phyloP scores from a whole-genome alignment of 345 rosid species.

The Lagerstroemia speciosa region DNA sequence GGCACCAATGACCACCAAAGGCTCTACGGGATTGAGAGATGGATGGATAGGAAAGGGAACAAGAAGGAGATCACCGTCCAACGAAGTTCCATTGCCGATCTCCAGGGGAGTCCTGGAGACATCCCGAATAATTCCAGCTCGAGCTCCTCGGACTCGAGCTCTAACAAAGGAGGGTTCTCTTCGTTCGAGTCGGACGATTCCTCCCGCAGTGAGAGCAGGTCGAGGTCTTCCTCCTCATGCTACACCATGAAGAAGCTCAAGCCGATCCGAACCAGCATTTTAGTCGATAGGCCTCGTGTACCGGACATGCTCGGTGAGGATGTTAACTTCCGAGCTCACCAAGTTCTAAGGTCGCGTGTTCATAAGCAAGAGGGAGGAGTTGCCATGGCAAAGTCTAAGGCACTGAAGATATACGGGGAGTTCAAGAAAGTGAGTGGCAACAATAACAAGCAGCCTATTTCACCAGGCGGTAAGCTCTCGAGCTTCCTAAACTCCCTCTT shows the following conservation, averaged over 20 bases:
- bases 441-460: slow-evolving; percentile 71
- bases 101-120: neutral
- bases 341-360: neutral
- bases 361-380: slow-evolving; percentile 27
- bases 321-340: neutral
- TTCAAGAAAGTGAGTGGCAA: slow-evolving; percentile 54
- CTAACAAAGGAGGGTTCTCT: slow-evolving; percentile 42
- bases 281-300: neutral
- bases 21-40: slow-evolving; percentile 33
- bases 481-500: slow-evolving; percentile 77
- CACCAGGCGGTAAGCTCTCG: slow-evolving; percentile 78
- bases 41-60: slow-evolving; percentile 41
- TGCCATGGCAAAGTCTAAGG: slow-evolving; percentile 65
- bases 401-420: slow-evolving; percentile 73
- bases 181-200: slow-evolving; percentile 72
- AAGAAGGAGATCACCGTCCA: slow-evolving; percentile 12
- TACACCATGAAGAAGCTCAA: slow-evolving; percentile 34
- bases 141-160: slow-evolving; percentile 70
- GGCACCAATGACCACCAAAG: slow-evolving; percentile 2
- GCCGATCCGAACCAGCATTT: slow-evolving; percentile 44
- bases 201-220: slow-evolving; percentile 5
- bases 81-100: neutral
- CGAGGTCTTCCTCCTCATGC: slow-evolving; percentile 18
- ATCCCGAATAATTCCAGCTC: slow-evolving; percentile 47
- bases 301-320: neutral